These are phyloP conservation scores for Echites panduratus DNA, from an alignment of 257 asterid species.

Conservation along the genomic window DNA sequence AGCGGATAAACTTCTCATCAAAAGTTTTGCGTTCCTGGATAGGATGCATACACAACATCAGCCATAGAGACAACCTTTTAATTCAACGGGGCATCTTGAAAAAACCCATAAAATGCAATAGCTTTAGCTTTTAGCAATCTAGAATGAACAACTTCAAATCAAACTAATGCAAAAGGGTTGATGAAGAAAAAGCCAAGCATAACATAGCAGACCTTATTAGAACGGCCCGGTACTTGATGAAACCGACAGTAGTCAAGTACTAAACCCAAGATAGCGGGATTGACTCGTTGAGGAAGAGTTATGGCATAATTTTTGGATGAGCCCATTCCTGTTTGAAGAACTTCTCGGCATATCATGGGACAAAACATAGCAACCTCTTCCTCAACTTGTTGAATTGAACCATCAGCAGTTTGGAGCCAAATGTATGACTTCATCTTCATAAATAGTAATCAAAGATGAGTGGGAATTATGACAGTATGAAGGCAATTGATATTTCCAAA, in stretches of 20 bases:
- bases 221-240: constrained; percentile 47
- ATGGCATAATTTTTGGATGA: constrained; percentile 41
- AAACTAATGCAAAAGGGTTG: neutral
- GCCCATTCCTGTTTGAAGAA: constrained; percentile 37
- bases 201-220: constrained; percentile 31
- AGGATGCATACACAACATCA: neutral
- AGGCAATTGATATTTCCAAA: neutral
- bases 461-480: neutral
- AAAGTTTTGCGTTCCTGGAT: constrained; percentile 39
- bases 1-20: constrained; percentile 40
- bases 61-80: too few species aligned
- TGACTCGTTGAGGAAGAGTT: constrained; percentile 39
- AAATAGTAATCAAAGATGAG: constrained; percentile 12
- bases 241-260: constrained; percentile 41
- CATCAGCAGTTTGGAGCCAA: constrained; percentile 47
- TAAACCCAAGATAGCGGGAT: constrained; percentile 36
- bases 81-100: too few species aligned
- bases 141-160: neutral
- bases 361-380: constrained; percentile 49
- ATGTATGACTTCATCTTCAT: constrained; percentile 36
- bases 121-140: too few species aligned
- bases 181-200: neutral
- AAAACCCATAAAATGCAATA: neutral
- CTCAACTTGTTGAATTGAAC: constrained; percentile 49
- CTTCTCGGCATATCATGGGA: constrained; percentile 43